Conservation (phyloP, 257 asterid genomes). For the Nyctanthes arbortristis region DNA sequence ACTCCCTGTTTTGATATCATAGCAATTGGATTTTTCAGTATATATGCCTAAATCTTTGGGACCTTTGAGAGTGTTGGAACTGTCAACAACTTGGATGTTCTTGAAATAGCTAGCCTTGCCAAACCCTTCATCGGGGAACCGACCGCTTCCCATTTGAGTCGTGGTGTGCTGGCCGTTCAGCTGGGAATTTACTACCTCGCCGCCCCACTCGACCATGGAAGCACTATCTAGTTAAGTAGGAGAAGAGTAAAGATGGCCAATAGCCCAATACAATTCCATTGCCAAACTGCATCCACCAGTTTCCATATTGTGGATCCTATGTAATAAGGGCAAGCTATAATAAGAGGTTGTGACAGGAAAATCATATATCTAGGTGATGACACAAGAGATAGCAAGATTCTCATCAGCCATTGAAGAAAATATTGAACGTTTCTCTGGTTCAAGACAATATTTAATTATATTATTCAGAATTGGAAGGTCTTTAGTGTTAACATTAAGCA, state of each 20-base stretch:
- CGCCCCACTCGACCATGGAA: slow-evolving; percentile 90
- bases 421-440: no score
- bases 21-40: slow-evolving; percentile 84
- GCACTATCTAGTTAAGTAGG: slow-evolving; percentile 81
- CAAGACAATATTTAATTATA: no score
- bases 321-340: not conserved
- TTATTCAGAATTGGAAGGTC: no score
- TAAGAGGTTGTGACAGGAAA: not conserved
- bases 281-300: slow-evolving; percentile 98
- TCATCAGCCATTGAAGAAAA: no score
- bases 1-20: slow-evolving; percentile 75
- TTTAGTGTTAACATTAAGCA: no score
- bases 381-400: no score
- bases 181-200: slow-evolving; percentile 78
- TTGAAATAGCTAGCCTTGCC: slow-evolving; percentile 82
- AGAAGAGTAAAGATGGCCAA: slow-evolving; percentile 93
- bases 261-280: slow-evolving; percentile 72
- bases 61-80: slow-evolving; percentile 73
- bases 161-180: slow-evolving; percentile 77
- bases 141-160: slow-evolving; percentile 95
- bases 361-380: no score
- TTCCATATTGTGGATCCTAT: slow-evolving; percentile 85
- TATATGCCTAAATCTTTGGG: slow-evolving; percentile 73
- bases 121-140: slow-evolving; percentile 80
- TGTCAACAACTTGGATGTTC: slow-evolving; percentile 79